phyloP scores from a whole-genome alignment of 140 eudicot genomes.

The Flaveria floridana region DNA sequence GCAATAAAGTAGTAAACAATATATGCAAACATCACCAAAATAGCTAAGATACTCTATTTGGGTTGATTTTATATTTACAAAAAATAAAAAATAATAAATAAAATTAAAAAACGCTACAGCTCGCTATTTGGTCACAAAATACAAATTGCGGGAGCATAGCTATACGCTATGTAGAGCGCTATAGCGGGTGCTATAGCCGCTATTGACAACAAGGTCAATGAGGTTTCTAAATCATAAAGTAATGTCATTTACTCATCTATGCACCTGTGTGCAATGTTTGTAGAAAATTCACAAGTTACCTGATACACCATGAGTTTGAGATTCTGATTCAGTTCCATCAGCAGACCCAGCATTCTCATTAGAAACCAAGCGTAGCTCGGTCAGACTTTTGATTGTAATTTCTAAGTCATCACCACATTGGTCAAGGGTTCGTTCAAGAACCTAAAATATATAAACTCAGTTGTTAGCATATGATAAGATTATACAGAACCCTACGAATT shows the following conservation, averaged over 20 bases:
- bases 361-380: conserved; percentile 66
- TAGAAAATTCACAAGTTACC: neutral
- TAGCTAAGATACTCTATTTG: too few species aligned
- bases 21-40: too few species aligned
- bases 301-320: conserved; percentile 40
- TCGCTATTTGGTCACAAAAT: too few species aligned
- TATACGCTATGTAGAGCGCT: too few species aligned
- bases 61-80: too few species aligned
- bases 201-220: too few species aligned
- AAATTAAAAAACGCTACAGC: too few species aligned
- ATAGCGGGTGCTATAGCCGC: too few species aligned
- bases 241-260: neutral
- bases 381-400: conserved; percentile 71
- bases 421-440: conserved; percentile 72
- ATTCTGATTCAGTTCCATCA: conserved; percentile 39
- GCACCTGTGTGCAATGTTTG: neutral
- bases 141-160: too few species aligned
- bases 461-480: conserved; percentile 21
- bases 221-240: neutral
- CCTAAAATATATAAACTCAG: conserved; percentile 31
- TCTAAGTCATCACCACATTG: conserved; percentile 78
- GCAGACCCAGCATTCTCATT: conserved; percentile 36
- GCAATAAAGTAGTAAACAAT: too few species aligned
- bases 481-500: neutral
- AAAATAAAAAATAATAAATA: too few species aligned